Evolutionary conservation across 1,284 basidiomycete species (phyloP), one percentile per base, ranked within the genome.

Genomic region (Irpex lacteus): DNA sequence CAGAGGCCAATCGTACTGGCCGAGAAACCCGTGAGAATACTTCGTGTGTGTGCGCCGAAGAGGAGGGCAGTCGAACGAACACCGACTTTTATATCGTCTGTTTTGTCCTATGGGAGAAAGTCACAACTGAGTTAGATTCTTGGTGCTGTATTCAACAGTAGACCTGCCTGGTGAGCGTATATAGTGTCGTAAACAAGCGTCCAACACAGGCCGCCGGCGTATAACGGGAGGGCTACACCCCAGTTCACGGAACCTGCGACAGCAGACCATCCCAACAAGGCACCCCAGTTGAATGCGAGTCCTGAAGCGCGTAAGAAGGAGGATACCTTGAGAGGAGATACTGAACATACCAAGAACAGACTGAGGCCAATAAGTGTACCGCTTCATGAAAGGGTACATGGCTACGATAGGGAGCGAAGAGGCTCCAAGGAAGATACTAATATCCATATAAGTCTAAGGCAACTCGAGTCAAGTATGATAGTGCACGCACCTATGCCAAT

Each of bases 141-240:
- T 37, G 21, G 37, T 13, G 26, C 19, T 5, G 26, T 32, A 44
- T 44, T 13, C 26, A 15, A 18, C 11, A 56, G 54, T 32, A 13
- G 21, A 69, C 79, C 44, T 65, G 93, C 94, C 81, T 98, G 97
- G 76, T 99, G 98, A 2, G 98, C 98, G 72, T 99, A 99, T 69
- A 99, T 97, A 59, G 91, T 98, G 72, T 99, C 98, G 73, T 99
- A 99, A 1, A 96, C 92, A 61, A 99, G 84, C 59, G 96, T 98
- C 95, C 96, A 99, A 70, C 88, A 88, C 38, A 96, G 81, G 5
- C 94, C 93, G 2, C 96, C 95, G 0, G 90, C 88, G 72, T 99
- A 99, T 15, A 99, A 82, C 1, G 98, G 96, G 9, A 94, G 78
- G 52, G 92, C 92, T 47, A 96, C 86, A 5, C 75, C 74, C 96